Evolutionary conservation across 345 rosid genomes (phyloP), one percentile per base, ranked within the genome.

Genomic region (Melastoma malabathricum): DNA sequence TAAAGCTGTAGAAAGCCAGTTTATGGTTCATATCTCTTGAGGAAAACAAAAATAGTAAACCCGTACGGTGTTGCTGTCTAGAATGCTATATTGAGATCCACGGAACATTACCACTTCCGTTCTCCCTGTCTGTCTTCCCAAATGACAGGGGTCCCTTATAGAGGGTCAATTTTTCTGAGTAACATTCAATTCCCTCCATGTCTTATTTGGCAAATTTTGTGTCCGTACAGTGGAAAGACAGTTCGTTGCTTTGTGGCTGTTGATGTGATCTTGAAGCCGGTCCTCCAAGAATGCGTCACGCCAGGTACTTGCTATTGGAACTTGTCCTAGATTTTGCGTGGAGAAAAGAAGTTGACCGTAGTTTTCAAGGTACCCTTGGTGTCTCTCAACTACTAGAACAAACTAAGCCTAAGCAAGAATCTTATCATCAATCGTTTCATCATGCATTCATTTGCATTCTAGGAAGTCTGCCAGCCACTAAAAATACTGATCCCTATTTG

Each of bases 271-370:
- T 67, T 86, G 80, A 90, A 76, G 74, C 92, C 96, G n/a, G 73
- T 87, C 44, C 61, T 89, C 58, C 64, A 75, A 18, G 95, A 89
- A 68, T 78, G 86, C 45, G 82, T 81, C 53, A 83, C 81, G 6
- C 88, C 98, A 0, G 51, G 87, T 38, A 79, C 95, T 56, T 92
- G 97, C 68, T 92, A 81, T 64, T 82, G 90, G 98, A 80, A 78
- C 59, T 71, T 87, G 54, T 84, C 88, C 34, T 72, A 86, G 55
- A 49, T 75, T 68, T 55, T 82, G 46, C 71, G 63, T 2, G 92
- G 66, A 5, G 94, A 90, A 66, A 80, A 68, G 47, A 78, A 90
- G 43, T 69, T 80, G 65, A 70, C 65, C 51, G 71, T 78, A 50
- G 85, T 83, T 47, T 84, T 83, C 61, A 74, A 76, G 92, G 98